These are phyloP conservation scores for Mariannaea elegans DNA, from an alignment of 2,329 filamentous ascomycete genomes.

Conservation along the genomic window DNA sequence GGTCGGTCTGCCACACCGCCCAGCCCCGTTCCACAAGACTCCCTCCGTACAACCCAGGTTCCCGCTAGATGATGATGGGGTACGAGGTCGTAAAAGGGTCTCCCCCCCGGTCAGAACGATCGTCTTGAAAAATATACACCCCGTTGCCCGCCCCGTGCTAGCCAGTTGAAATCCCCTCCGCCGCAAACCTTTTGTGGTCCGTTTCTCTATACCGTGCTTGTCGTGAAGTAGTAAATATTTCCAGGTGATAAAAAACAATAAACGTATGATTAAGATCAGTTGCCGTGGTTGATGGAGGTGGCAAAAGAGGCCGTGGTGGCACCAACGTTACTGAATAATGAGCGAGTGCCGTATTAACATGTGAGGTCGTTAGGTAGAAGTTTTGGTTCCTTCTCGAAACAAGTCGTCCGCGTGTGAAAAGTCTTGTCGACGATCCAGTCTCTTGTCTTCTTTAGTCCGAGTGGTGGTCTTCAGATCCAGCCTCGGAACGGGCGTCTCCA, in stretches of 20 bases:
- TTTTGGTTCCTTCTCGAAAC: not conserved
- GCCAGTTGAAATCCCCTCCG: constrained; percentile 29
- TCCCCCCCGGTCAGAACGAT: constrained; percentile 40
- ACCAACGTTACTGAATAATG: constrained; percentile 3
- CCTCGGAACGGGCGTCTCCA: constrained; percentile 69
- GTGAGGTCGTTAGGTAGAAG: constrained; percentile 22
- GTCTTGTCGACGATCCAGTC: not conserved
- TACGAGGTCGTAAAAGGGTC: constrained; percentile 20
- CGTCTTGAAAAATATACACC: constrained; percentile 44
- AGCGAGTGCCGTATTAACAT: constrained; percentile 14
- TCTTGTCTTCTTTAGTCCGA: constrained; percentile 57
- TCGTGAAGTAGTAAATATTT: constrained; percentile 38
- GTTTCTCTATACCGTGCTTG: constrained; percentile 42
- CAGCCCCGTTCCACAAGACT: constrained; percentile 21
- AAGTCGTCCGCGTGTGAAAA: not conserved
- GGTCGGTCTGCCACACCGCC: constrained; percentile 36
- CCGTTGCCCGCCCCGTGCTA: constrained; percentile 28
- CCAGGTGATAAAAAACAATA: constrained; percentile 30
- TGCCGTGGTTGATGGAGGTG: constrained; percentile 23
- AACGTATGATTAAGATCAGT: constrained; percentile 29
- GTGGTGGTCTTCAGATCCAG: constrained; percentile 70
- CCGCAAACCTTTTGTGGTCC: constrained; percentile 37
- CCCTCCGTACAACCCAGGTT: constrained; percentile 32
- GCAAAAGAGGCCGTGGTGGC: too few relatives aligned
- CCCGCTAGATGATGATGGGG: constrained; percentile 24